Evolutionary conservation across 805 yeast genomes (phyloP).

Genomic region (Pichia rugopelliculosa): DNA sequence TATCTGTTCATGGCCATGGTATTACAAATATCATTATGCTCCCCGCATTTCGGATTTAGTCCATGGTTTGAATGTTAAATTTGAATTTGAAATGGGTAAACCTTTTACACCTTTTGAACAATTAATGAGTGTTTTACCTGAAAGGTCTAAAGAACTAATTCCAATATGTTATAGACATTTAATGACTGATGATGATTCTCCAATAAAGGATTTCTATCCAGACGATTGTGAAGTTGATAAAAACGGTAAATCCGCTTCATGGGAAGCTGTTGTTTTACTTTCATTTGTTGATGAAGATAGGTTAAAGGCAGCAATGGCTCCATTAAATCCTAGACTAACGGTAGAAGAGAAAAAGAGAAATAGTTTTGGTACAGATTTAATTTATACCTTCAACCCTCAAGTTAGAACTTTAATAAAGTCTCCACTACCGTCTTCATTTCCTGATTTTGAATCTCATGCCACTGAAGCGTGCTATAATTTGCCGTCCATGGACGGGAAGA

Average conservation of each 20-base stretch:
- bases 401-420: slow-evolving; percentile 58
- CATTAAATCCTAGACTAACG: slow-evolving; percentile 52
- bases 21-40: slow-evolving; percentile 79
- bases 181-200: slow-evolving; percentile 81
- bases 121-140: slow-evolving; percentile 95
- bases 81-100: slow-evolving; percentile 56
- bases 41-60: slow-evolving; percentile 88
- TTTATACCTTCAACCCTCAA: slow-evolving; percentile 72
- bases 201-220: slow-evolving; percentile 88
- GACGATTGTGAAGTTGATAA: slow-evolving; percentile 77
- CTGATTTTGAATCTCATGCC: slow-evolving; percentile 76
- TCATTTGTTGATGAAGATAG: slow-evolving; percentile 85
- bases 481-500: slow-evolving; percentile 38
- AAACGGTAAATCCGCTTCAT: slow-evolving; percentile 91
- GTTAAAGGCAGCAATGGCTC: slow-evolving; percentile 63
- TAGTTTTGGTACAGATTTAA: slow-evolving; percentile 60
- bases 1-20: slow-evolving; percentile 96
- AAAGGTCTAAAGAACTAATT: slow-evolving; percentile 73
- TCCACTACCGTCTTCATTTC: slow-evolving; percentile 69
- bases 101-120: slow-evolving; percentile 95
- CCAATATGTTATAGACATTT: slow-evolving; percentile 72
- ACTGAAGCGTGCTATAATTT: slow-evolving; percentile 49
- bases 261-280: slow-evolving; percentile 95
- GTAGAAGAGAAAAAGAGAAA: slow-evolving; percentile 73
- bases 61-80: slow-evolving; percentile 58